Evolutionary conservation across 257 asterid genomes (phyloP), one percentile per base, ranked within the genome.

Genomic region (Paulownia fortunei): DNA sequence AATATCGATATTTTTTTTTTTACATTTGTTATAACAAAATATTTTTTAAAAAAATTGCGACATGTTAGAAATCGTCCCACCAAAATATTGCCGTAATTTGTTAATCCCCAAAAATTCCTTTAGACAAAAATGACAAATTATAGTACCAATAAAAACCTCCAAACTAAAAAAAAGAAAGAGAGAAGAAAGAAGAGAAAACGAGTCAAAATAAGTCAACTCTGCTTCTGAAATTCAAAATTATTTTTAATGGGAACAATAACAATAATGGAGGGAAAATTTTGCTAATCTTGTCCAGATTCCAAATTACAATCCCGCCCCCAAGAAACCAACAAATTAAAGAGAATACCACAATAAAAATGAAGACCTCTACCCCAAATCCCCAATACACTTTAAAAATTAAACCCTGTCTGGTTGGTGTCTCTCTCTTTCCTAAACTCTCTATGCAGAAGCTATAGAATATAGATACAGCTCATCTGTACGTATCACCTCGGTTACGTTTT

Each of bases 191-290:
- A 61, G 15, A 8, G 7, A 54, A 52, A 39, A 27, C 16, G 75
- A 27, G 73, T 70, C 44, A 62, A 79, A 49, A n/a, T 0, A 55
- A 65, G 86, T 71, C 86, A 79, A 73, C 23, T 15, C 34, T 26
- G 37, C 42, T 36, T 47, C 68, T 30, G 36, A 72, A 68, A 76
- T 80, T 83, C 82, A 72, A 80, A 79, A 49, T 54, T 61, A 55
- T 66, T 74, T 78, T 75, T 69, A 78, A 76, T 55, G 76, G 55
- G 64, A 66, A 64, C 63, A 72, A 72, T 44, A 72, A 42, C 71
- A 76, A 85, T 82, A 77, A 79, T 82, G 89, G 86, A 85, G 89
- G 89, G 86, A 84, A 81, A 85, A 71, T 60, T 72, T 59, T 15
- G 77, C 18, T 42, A 73, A 47, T 79, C 80, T 51, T 5, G 76